These are phyloP conservation scores for Tephrocybe sp. DNA, from an alignment of 768 basidiomycete genomes.

Conservation along the genomic window DNA sequence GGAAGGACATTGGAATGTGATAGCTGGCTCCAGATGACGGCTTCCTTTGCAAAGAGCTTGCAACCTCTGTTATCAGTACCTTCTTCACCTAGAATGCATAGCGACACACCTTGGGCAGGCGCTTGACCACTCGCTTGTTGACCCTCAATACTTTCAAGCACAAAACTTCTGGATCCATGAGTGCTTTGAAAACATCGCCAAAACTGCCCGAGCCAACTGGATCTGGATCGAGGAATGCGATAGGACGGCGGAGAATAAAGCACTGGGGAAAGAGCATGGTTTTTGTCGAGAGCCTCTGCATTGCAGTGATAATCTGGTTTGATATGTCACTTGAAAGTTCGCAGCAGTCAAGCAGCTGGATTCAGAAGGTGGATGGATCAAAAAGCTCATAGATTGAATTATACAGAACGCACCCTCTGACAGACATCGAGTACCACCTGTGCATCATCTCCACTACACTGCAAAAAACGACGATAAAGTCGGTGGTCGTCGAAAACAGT, in stretches of 20 bases:
- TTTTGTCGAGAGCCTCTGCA: background rate
- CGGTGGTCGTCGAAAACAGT: background rate
- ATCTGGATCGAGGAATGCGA: background rate
- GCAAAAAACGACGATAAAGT: background rate
- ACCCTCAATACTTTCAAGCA: background rate
- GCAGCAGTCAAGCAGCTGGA: no score
- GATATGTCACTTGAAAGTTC: background rate
- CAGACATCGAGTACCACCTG: background rate
- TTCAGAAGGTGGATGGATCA: background rate
- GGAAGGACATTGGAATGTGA: constrained; percentile 4
- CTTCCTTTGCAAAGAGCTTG: background rate
- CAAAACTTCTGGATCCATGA: background rate
- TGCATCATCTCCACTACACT: background rate
- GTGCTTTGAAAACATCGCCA: background rate
- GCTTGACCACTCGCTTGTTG: background rate
- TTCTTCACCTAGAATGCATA: background rate
- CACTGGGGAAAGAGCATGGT: background rate
- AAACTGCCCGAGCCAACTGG: background rate
- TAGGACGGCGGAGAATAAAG: background rate
- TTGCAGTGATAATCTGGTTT: background rate
- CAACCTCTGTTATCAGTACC: no score
- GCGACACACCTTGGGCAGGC: background rate
- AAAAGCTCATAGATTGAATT: background rate
- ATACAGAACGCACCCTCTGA: background rate
- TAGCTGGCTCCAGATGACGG: no score